Evolutionary conservation across 306 rosid genomes (phyloP).

Genomic region (Mimosa bimucronata): DNA sequence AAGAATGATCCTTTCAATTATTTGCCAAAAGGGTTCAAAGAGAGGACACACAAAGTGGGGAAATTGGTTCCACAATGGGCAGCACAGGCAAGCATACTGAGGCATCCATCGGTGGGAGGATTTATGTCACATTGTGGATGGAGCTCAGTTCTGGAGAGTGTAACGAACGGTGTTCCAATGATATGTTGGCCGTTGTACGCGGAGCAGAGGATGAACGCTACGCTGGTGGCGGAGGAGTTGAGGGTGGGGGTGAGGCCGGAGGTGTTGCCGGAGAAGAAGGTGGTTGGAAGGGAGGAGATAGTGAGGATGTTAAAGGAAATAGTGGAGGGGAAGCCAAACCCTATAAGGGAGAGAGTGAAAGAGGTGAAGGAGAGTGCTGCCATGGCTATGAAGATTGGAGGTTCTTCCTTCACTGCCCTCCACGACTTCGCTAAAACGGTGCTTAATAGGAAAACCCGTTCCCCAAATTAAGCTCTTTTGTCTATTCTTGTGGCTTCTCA

Average conservation of each 20-base stretch:
- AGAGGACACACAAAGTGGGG: constrained; percentile 41
- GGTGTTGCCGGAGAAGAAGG: constrained; percentile 40
- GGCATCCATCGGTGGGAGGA: constrained; percentile 52
- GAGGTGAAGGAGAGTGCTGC: constrained; percentile 31
- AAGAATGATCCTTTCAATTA: constrained; percentile 2
- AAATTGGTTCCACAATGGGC: constrained; percentile 45
- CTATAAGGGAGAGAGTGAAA: constrained; percentile 32
- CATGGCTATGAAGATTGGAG: constrained; percentile 27
- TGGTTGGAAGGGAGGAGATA: constrained; percentile 51
- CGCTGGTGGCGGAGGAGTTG: constrained; percentile 50
- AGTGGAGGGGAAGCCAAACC: constrained; percentile 11
- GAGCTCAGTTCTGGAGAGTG: constrained; percentile 57
- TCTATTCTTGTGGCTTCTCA: too few relatives aligned
- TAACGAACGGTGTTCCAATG: constrained; percentile 53
- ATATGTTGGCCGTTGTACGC: constrained; percentile 67
- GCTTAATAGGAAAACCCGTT: too few relatives aligned
- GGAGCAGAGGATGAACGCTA: constrained; percentile 64
- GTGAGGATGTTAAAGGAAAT: constrained; percentile 41
- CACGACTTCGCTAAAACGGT: background rate
- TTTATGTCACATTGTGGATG: constrained; percentile 60
- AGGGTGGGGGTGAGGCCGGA: constrained; percentile 37
- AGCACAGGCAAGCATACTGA: constrained; percentile 46
- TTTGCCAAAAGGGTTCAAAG: constrained; percentile 49
- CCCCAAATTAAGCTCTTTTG: background rate
- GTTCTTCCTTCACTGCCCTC: constrained; percentile 38